These are phyloP conservation scores for Aegilops sharonensis DNA, from an alignment of 176 grass and related monocot species.

Conservation along the genomic window DNA sequence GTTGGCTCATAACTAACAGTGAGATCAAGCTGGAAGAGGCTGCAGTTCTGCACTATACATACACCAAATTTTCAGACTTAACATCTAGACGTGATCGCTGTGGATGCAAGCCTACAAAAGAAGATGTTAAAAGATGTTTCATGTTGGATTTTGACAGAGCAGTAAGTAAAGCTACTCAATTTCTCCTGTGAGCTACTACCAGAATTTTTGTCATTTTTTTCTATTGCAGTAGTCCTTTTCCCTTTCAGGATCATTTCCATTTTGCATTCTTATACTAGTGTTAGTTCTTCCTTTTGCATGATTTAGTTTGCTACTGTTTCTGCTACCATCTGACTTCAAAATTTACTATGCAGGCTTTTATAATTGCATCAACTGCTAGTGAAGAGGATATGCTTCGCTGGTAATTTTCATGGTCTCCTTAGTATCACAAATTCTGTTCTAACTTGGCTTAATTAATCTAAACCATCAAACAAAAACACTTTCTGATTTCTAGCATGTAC, in stretches of 20 bases:
- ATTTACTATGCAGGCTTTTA: slow-evolving; percentile 70
- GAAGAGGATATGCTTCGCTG: slow-evolving; percentile 97
- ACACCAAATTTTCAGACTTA: slow-evolving; percentile 95
- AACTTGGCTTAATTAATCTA: not conserved
- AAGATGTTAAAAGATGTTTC: slow-evolving; percentile 98
- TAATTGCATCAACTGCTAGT: slow-evolving; percentile 95
- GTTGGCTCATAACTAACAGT: slow-evolving; percentile 34
- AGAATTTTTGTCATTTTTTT: not conserved
- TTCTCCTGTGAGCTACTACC: not conserved
- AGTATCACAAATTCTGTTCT: not conserved
- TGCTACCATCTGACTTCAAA: slow-evolving; percentile 5
- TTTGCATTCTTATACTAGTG: not conserved
- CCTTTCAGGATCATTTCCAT: not conserved
- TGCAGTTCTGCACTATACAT: slow-evolving; percentile 95
- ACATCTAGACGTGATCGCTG: slow-evolving; percentile 96
- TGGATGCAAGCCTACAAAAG: slow-evolving; percentile 92
- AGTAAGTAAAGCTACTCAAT: slow-evolving; percentile 47
- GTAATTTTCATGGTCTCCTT: slow-evolving; percentile 41
- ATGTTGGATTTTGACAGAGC: slow-evolving; percentile 98
- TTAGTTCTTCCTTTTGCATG: not conserved
- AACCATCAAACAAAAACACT: not conserved
- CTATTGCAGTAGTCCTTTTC: not conserved
- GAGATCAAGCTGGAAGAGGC: slow-evolving; percentile 94
- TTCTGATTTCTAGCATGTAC: slow-evolving; percentile 3
- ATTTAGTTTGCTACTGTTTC: not conserved